Percentiles rank a stretch among this genome's conserved stretches.
These are phyloP conservation scores for Linum tenue DNA, from an alignment of 345 rosid species.

Conservation along the genomic window DNA sequence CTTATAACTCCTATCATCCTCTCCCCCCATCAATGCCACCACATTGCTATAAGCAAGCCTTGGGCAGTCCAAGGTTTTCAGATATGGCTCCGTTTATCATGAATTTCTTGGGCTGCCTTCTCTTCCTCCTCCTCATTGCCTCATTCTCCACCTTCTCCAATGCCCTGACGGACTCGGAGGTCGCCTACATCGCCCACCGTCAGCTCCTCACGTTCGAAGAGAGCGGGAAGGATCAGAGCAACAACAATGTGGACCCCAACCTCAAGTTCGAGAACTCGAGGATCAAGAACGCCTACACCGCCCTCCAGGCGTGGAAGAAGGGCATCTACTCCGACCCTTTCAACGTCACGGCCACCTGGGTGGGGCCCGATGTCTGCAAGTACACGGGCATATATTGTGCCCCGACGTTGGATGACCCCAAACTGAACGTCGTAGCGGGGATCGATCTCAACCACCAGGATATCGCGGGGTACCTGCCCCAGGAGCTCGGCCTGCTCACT, in stretches of 20 bases:
- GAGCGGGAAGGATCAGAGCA: constrained; percentile 21
- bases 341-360: constrained; percentile 65
- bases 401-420: constrained; percentile 48
- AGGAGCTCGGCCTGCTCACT: constrained; percentile 50
- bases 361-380: constrained; percentile 49
- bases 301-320: constrained; percentile 70
- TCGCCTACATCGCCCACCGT: constrained; percentile 43
- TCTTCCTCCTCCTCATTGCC: constrained; percentile 17
- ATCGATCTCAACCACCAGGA: constrained; percentile 70
- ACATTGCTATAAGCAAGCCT: constrained; percentile 50
- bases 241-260: constrained; percentile 26
- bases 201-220: constrained; percentile 50
- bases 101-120: constrained; percentile 48
- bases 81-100: constrained; percentile 32
- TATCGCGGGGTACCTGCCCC: constrained; percentile 70
- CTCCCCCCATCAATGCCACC: background rate
- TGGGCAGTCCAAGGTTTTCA: constrained; percentile 54
- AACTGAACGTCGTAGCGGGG: constrained; percentile 44
- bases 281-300: constrained; percentile 53
- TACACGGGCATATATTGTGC: constrained; percentile 73
- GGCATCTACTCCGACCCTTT: constrained; percentile 66
- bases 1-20: constrained; percentile 2
- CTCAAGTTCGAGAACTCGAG: constrained; percentile 42
- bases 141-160: constrained; percentile 19
- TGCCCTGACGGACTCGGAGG: constrained; percentile 49